phyloP scores from a whole-genome alignment of 2,329 filamentous ascomycete species.

The Nemania sp. region DNA sequence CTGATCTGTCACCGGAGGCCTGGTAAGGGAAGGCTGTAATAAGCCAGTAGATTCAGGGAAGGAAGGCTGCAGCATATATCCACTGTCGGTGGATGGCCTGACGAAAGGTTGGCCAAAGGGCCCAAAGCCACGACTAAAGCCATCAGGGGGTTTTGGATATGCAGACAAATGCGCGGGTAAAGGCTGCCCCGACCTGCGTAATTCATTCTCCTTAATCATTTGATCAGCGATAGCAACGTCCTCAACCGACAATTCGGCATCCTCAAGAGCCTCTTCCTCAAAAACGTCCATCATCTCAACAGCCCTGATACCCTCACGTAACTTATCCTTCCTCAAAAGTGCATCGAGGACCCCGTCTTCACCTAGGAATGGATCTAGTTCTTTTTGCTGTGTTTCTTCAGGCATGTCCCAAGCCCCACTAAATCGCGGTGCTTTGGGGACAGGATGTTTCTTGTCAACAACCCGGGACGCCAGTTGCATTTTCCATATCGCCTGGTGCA shows the following conservation, averaged over 20 bases:
- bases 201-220: slow-evolving; percentile 47
- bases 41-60: neutral
- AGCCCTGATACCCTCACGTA: slow-evolving; percentile 59
- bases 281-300: slow-evolving; percentile 80
- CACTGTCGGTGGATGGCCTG: neutral
- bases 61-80: neutral
- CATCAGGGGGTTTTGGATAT: neutral
- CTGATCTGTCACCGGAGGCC: neutral
- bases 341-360: slow-evolving; percentile 72
- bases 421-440: slow-evolving; percentile 72
- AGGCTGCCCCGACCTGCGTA: slow-evolving; percentile 39
- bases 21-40: neutral
- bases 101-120: neutral
- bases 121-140: neutral
- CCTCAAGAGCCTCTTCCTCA: slow-evolving; percentile 74
- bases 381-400: slow-evolving; percentile 61
- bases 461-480: slow-evolving; percentile 81
- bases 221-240: slow-evolving; percentile 68
- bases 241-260: slow-evolving; percentile 66
- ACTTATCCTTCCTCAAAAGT: slow-evolving; percentile 53
- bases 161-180: slow-evolving; percentile 10
- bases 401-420: slow-evolving; percentile 71
- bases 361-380: slow-evolving; percentile 64
- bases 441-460: slow-evolving; percentile 83
- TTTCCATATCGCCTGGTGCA: slow-evolving; percentile 84